Evolutionary conservation across 148 eudicot species (phyloP).

Genomic region (Simmondsia chinensis): DNA sequence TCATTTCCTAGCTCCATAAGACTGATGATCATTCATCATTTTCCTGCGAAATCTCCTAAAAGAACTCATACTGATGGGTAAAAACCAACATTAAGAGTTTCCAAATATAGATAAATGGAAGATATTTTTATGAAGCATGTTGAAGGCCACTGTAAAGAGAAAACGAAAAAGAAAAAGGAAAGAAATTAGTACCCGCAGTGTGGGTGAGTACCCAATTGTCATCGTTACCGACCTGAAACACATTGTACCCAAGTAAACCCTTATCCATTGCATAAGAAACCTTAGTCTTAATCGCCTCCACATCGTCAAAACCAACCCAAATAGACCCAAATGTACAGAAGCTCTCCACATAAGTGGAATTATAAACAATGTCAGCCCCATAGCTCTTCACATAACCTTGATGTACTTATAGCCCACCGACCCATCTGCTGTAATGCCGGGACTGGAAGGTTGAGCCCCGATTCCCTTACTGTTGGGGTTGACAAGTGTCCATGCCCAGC

Average conservation of each 20-base stretch:
- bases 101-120: no score
- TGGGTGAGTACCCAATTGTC: slow-evolving; percentile 32
- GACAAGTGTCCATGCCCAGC: slow-evolving; percentile 28
- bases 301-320: slow-evolving; percentile 46
- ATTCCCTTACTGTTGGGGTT: slow-evolving; percentile 11
- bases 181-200: slow-evolving; percentile 29
- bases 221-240: slow-evolving; percentile 29
- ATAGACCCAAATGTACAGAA: slow-evolving; percentile 15
- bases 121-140: no score
- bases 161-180: no score
- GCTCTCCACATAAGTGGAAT: slow-evolving; percentile 24
- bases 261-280: slow-evolving; percentile 33
- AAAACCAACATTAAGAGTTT: no score
- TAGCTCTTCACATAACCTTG: slow-evolving; percentile 13
- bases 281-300: slow-evolving; percentile 35
- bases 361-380: slow-evolving; percentile 11
- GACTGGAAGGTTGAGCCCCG: slow-evolving; percentile 27
- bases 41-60: no score
- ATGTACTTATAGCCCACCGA: slow-evolving; percentile 21
- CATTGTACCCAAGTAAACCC: slow-evolving; percentile 34
- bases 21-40: no score
- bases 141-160: no score
- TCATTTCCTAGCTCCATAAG: no score
- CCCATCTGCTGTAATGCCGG: slow-evolving; percentile 24
- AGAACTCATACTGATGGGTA: no score